These are phyloP conservation scores for Aurantiochytrium sp. DNA, from an alignment of 108 stramenopile species.

Conservation along the genomic window DNA sequence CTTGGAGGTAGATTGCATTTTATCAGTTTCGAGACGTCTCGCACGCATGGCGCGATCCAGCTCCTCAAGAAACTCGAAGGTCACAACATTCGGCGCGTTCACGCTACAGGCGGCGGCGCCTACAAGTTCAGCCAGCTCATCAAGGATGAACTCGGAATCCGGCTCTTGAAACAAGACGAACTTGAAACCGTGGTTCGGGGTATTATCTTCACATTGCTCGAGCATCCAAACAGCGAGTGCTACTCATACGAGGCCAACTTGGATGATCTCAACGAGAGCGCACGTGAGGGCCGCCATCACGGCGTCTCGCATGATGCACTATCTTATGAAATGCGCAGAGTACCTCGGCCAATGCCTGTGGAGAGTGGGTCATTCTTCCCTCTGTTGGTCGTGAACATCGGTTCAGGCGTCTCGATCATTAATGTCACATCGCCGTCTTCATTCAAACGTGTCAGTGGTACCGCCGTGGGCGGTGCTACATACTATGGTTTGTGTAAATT, in stretches of 20 bases:
- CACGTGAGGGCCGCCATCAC: slow-evolving; percentile 27
- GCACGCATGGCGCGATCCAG: slow-evolving; percentile 80
- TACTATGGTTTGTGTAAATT: slow-evolving; percentile 96
- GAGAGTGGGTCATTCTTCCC: slow-evolving; percentile 41
- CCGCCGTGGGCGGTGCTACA: slow-evolving; percentile 95
- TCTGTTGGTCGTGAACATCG: slow-evolving; percentile 89
- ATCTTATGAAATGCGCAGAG: background rate
- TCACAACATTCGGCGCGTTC: background rate
- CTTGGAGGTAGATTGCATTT: slow-evolving; percentile 91
- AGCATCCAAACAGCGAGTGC: slow-evolving; percentile 80
- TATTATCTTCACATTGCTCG: slow-evolving; percentile 81
- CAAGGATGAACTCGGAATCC: slow-evolving; percentile 70
- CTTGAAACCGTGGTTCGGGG: slow-evolving; percentile 87
- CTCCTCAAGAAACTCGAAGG: slow-evolving; percentile 62
- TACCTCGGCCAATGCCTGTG: background rate
- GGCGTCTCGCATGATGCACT: slow-evolving; percentile 37
- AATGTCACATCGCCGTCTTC: slow-evolving; percentile 82
- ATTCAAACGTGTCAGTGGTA: slow-evolving; percentile 93
- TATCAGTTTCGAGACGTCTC: slow-evolving; percentile 87
- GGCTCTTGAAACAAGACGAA: slow-evolving; percentile 84
- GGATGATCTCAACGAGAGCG: background rate
- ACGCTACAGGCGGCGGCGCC: slow-evolving; percentile 85
- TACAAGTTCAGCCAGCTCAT: slow-evolving; percentile 86
- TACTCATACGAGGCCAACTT: slow-evolving; percentile 78
- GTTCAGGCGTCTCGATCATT: slow-evolving; percentile 88